phyloP scores from a whole-genome alignment of 495 filamentous ascomycete genomes.

The Neurospora cerealis region DNA sequence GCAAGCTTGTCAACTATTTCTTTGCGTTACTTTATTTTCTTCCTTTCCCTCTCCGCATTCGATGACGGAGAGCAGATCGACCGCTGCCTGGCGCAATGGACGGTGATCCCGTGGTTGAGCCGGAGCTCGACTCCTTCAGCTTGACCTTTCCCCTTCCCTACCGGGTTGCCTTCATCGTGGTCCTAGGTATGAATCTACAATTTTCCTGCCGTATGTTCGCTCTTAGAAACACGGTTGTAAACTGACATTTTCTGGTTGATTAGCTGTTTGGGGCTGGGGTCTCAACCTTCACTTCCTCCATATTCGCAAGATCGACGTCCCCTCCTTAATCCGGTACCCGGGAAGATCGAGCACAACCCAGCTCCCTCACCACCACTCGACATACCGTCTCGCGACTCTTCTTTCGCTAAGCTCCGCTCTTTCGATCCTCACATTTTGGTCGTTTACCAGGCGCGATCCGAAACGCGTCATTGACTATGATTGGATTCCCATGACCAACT shows the following conservation, averaged over 20 bases:
- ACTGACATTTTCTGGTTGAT: conserved; percentile 10
- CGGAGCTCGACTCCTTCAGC: conserved; percentile 77
- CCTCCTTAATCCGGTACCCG: conserved; percentile 70
- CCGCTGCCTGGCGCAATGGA: conserved; percentile 50
- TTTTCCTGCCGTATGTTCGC: neutral
- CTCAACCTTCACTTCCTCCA: conserved; percentile 75
- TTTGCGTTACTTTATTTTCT: conserved; percentile 10
- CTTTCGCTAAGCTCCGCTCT: conserved; percentile 58
- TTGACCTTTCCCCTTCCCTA: conserved; percentile 77
- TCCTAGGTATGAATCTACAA: conserved; percentile 52
- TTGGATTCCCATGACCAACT: conserved; percentile 71
- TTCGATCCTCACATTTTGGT: conserved; percentile 75
- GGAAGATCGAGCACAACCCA: conserved; percentile 52
- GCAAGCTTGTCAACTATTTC: neutral
- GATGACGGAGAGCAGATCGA: conserved; percentile 13
- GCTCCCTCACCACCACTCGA: conserved; percentile 62
- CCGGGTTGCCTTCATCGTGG: conserved; percentile 66
- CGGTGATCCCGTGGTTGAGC: conserved; percentile 69
- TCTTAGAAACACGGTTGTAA: neutral
- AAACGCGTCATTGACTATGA: conserved; percentile 62
- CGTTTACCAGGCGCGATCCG: conserved; percentile 57
- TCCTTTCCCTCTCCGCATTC: conserved; percentile 4
- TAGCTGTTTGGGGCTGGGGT: conserved; percentile 88
- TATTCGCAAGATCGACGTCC: conserved; percentile 67
- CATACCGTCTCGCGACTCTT: conserved; percentile 70